Percentiles rank a stretch among this genome's conserved stretches.
These are phyloP conservation scores for Starmerella ratchasimensis DNA, from an alignment of 805 yeast genomes.

Conservation along the genomic window DNA sequence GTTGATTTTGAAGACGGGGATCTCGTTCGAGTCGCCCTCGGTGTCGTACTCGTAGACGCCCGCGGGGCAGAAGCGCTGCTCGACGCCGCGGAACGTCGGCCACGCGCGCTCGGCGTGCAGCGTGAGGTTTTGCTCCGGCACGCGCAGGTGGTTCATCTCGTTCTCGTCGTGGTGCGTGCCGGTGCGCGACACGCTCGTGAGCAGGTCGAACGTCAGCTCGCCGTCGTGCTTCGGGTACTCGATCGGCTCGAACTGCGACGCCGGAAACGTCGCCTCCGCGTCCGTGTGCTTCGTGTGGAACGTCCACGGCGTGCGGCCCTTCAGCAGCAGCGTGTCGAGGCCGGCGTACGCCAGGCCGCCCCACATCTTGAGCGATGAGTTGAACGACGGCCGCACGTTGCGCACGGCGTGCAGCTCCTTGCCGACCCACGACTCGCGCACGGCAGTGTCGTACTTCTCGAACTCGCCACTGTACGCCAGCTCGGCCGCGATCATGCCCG, in stretches of 20 bases:
- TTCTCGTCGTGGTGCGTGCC: slow-evolving; percentile 94
- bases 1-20: slow-evolving; percentile 77
- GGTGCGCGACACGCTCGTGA: slow-evolving; percentile 91
- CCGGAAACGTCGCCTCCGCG: slow-evolving; percentile 54
- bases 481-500: slow-evolving; percentile 93
- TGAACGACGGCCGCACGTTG: slow-evolving; percentile 86
- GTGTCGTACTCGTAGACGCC: slow-evolving; percentile 89
- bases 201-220: slow-evolving; percentile 74
- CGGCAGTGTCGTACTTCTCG: slow-evolving; percentile 45
- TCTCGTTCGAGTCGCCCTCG: slow-evolving; percentile 26
- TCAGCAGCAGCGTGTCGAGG: slow-evolving; percentile 58
- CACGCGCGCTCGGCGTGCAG: slow-evolving; percentile 56
- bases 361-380: slow-evolving; percentile 53
- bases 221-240: slow-evolving; percentile 95
- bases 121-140: slow-evolving; percentile 29
- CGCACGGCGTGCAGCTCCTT: slow-evolving; percentile 75
- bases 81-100: slow-evolving; percentile 75
- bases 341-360: slow-evolving; percentile 85
- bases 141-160: slow-evolving; percentile 75
- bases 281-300: slow-evolving; percentile 56
- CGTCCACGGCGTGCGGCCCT: slow-evolving; percentile 83
- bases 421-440: slow-evolving; percentile 70
- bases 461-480: slow-evolving; percentile 36
- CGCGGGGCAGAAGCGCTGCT: slow-evolving; percentile 91
- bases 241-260: slow-evolving; percentile 52